A percentile compares a stretch with the other conserved stretches of the same genome.
Conservation (phyloP, 352 stramenopile genomes). For the Phytophthora idaei region DNA sequence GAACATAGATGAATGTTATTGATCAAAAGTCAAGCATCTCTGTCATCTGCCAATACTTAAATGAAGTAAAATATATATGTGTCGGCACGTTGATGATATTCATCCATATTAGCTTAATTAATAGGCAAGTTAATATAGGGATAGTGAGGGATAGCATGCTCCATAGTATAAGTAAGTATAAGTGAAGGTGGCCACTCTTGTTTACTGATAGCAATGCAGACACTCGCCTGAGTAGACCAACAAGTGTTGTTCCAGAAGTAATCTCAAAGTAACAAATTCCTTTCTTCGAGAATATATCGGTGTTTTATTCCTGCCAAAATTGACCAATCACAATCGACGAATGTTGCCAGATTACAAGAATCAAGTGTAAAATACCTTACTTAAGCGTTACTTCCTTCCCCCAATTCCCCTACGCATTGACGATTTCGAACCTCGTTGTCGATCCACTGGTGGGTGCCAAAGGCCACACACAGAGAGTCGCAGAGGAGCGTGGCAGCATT, state of each 20-base stretch:
- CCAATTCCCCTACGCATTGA: conserved; percentile 33
- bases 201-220: too few species aligned
- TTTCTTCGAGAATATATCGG: conserved; percentile 18
- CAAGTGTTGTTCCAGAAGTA: conserved; percentile 4
- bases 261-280: not conserved
- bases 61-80: too few species aligned
- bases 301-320: conserved; percentile 13
- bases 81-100: too few species aligned
- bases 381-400: conserved; percentile 44
- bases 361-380: conserved; percentile 22
- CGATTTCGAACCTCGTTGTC: conserved; percentile 42
- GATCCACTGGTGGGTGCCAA: conserved; percentile 48
- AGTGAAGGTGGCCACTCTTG: too few species aligned
- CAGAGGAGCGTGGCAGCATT: conserved; percentile 16
- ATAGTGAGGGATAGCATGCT: too few species aligned
- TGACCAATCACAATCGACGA: conserved; percentile 23
- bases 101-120: too few species aligned
- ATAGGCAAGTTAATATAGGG: too few species aligned
- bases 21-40: too few species aligned
- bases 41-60: too few species aligned
- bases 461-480: conserved; percentile 52
- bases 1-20: too few species aligned
- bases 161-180: too few species aligned
- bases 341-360: not conserved
- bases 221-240: too few species aligned